These are phyloP conservation scores for Hura crepitans DNA, from an alignment of 441 rosid species.

Conservation along the genomic window DNA sequence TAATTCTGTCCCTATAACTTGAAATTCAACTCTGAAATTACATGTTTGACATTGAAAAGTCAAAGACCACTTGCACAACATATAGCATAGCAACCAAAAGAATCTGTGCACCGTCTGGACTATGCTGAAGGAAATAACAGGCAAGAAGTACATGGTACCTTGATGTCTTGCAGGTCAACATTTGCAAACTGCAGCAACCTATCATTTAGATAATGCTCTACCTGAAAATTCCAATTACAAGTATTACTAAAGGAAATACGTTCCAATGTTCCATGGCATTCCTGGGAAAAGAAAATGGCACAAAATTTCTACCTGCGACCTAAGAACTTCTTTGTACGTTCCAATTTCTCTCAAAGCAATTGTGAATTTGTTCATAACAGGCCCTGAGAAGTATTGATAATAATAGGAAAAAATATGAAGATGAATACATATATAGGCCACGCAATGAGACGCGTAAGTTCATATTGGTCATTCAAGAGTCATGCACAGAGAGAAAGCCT, in stretches of 20 bases:
- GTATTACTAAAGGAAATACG: slow-evolving; percentile 7
- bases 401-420: not conserved
- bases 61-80: not conserved
- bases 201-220: slow-evolving; percentile 90
- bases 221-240: slow-evolving; percentile 36
- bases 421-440: not conserved
- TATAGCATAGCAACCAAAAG: not conserved
- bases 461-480: slow-evolving; percentile 11
- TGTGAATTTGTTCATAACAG: slow-evolving; percentile 96
- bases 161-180: slow-evolving; percentile 81
- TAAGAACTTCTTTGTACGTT: slow-evolving; percentile 91
- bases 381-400: slow-evolving; percentile 44
- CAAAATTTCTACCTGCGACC: slow-evolving; percentile 65
- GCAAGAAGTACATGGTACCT: slow-evolving; percentile 50
- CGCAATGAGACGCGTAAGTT: not conserved
- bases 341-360: slow-evolving; percentile 96
- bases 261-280: not conserved
- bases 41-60: not conserved
- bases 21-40: slow-evolving; percentile 2
- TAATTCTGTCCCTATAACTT: not conserved
- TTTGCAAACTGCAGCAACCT: slow-evolving; percentile 80
- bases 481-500: not conserved
- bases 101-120: not conserved
- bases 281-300: not conserved
- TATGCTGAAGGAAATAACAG: not conserved